A percentile compares a stretch with the other conserved stretches of the same genome.
Conservation (phyloP, 1,284 basidiomycete species). For the Ceratobasidium sp. region DNA sequence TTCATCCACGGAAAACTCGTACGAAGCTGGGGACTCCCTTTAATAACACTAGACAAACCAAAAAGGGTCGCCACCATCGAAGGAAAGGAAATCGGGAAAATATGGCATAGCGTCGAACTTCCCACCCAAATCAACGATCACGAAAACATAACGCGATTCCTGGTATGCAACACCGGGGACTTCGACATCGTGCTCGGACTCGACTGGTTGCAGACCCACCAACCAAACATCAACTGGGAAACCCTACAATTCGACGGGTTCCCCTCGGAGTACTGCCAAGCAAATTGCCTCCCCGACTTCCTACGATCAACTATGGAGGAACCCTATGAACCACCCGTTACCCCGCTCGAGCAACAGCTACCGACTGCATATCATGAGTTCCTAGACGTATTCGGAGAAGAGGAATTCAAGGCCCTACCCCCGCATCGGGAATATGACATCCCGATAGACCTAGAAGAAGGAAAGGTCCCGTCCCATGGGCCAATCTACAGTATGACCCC, state of each 20-base stretch:
- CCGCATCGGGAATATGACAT: no score
- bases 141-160: neutral
- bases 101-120: constrained; percentile 3
- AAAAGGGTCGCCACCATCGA: neutral
- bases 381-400: constrained; percentile 10
- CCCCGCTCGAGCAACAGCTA: neutral
- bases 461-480: no score
- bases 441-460: no score
- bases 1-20: constrained; percentile 9
- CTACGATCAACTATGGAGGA: neutral
- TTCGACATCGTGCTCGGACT: neutral
- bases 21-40: neutral
- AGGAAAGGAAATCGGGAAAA: constrained; percentile 4
- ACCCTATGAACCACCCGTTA: neutral
- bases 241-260: neutral
- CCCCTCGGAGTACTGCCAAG: neutral
- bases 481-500: constrained; percentile 25
- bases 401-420: neutral
- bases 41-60: neutral
- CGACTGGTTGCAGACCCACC: neutral
- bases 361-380: constrained; percentile 11
- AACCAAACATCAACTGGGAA: neutral
- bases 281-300: neutral
- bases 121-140: neutral
- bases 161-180: neutral